Conservation (phyloP, 176 grass and related monocot genomes). For the Carex scoparia region DNA sequence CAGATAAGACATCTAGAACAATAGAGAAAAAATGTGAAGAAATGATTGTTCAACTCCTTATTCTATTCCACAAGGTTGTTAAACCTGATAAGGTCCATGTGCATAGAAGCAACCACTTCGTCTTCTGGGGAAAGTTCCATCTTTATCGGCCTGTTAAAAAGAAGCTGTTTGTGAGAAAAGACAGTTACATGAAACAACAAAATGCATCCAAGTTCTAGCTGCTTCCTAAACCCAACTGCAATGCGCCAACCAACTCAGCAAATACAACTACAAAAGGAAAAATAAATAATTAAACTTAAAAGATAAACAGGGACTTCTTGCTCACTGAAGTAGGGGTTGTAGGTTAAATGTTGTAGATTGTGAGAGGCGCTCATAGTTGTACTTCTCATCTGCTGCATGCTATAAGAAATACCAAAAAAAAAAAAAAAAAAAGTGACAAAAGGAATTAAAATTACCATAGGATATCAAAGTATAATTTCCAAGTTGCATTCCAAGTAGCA, state of each 20-base stretch:
- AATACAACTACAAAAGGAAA: not conserved
- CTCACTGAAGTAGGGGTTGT: slow-evolving; percentile 91
- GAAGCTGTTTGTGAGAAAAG: slow-evolving; percentile 14
- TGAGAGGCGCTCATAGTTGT: slow-evolving; percentile 90
- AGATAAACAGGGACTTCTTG: slow-evolving; percentile 37
- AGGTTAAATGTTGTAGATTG: slow-evolving; percentile 85
- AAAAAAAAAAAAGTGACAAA: not conserved
- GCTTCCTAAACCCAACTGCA: not conserved
- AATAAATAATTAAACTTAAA: slow-evolving; percentile 13
- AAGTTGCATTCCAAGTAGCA: slow-evolving; percentile 29
- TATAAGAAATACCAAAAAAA: slow-evolving; percentile 33
- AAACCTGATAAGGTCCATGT: slow-evolving; percentile 91
- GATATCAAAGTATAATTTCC: slow-evolving; percentile 10
- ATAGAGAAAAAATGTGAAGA: not conserved
- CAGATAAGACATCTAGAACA: not conserved
- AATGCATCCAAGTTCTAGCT: not conserved
- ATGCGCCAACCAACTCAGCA: not conserved
- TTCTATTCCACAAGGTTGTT: not conserved
- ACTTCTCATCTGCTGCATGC: slow-evolving; percentile 99
- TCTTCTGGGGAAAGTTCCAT: slow-evolving; percentile 96
- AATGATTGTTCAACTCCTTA: not conserved
- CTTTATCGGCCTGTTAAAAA: slow-evolving; percentile 59
- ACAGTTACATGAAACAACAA: not conserved
- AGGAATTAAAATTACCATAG: not conserved
- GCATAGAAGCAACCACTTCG: slow-evolving; percentile 82